These are phyloP conservation scores for Pseudozyma tsukubaensis DNA, from an alignment of 1,284 basidiomycete species.

Conservation along the genomic window DNA sequence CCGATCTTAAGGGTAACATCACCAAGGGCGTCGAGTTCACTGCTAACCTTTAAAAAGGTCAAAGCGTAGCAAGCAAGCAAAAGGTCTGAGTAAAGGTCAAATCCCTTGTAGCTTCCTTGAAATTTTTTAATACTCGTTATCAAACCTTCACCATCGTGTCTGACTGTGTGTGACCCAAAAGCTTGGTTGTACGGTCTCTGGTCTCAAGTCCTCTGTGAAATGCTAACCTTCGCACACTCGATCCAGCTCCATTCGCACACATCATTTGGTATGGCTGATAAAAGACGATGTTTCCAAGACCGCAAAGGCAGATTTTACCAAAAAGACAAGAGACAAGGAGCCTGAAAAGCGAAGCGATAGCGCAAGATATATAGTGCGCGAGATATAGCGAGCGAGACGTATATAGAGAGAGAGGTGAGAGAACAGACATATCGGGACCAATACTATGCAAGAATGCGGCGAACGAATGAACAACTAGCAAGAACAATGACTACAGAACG, in stretches of 20 bases:
- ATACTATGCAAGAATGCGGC: constrained; percentile 13
- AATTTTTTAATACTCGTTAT: neutral
- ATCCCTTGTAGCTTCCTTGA: neutral
- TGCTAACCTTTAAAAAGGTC: constrained; percentile 41
- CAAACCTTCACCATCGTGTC: no score
- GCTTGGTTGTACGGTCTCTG: no score
- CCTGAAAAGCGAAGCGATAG: constrained; percentile 1
- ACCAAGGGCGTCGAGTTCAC: constrained; percentile 70
- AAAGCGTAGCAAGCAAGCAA: no score
- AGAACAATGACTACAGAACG: neutral
- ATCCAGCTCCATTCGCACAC: neutral
- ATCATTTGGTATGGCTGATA: neutral
- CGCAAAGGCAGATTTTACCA: constrained; percentile 2
- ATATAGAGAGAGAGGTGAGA: constrained; percentile 11
- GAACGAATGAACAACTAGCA: neutral
- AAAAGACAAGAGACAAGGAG: constrained; percentile 3
- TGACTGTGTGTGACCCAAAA: no score
- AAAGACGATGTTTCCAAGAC: constrained; percentile 1
- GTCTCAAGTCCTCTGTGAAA: no score
- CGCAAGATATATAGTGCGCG: constrained; percentile 5
- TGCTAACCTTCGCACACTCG: no score
- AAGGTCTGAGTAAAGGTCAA: no score
- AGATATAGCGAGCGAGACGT: constrained; percentile 13
- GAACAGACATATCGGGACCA: constrained; percentile 3
- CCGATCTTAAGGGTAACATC: constrained; percentile 73